A percentile compares a stretch with the other conserved stretches of the same genome.
Conservation (phyloP, 768 basidiomycete genomes). For the Dacryopinax spathularia region DNA sequence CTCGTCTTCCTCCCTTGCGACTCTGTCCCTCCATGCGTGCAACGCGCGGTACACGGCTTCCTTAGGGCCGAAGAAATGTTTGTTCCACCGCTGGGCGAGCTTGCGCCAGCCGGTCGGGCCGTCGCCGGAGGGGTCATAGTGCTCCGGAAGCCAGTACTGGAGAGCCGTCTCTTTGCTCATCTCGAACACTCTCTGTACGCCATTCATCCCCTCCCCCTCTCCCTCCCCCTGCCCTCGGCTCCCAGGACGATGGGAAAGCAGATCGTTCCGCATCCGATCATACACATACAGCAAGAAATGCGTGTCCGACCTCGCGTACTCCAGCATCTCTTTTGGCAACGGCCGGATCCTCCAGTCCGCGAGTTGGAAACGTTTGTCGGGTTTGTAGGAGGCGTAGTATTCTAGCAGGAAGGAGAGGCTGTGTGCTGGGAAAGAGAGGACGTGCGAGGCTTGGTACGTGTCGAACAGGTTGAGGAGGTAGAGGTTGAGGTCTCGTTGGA, state of each 20-base stretch:
- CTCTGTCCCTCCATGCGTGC: constrained; percentile 69
- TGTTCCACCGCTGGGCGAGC: constrained; percentile 73
- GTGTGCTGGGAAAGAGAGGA: constrained; percentile 69
- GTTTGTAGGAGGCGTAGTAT: constrained; percentile 75
- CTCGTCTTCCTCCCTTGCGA: constrained; percentile 76
- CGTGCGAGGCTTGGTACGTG: constrained; percentile 85
- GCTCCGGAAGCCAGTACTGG: constrained; percentile 50
- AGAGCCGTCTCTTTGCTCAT: constrained; percentile 67
- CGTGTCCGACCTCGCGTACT: constrained; percentile 90
- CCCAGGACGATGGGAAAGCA: too few relatives aligned
- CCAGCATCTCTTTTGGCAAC: constrained; percentile 72
- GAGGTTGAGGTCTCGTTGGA: constrained; percentile 88
- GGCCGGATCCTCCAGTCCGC: constrained; percentile 98
- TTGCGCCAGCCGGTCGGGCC: constrained; percentile 67
- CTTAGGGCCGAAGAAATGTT: constrained; percentile 34
- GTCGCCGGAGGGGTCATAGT: constrained; percentile 49
- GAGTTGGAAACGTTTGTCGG: constrained; percentile 92
- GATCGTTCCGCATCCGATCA: constrained; percentile 75
- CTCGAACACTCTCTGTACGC: constrained; percentile 50
- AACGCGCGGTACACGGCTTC: constrained; percentile 53
- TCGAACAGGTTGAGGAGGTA: constrained; percentile 96
- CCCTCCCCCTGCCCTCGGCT: constrained; percentile 20
- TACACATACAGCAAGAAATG: constrained; percentile 90
- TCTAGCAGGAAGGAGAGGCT: constrained; percentile 72
- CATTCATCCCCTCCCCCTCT: constrained; percentile 20